These are phyloP conservation scores for Lumnitzera littorea DNA, from an alignment of 345 rosid genomes.

Conservation along the genomic window DNA sequence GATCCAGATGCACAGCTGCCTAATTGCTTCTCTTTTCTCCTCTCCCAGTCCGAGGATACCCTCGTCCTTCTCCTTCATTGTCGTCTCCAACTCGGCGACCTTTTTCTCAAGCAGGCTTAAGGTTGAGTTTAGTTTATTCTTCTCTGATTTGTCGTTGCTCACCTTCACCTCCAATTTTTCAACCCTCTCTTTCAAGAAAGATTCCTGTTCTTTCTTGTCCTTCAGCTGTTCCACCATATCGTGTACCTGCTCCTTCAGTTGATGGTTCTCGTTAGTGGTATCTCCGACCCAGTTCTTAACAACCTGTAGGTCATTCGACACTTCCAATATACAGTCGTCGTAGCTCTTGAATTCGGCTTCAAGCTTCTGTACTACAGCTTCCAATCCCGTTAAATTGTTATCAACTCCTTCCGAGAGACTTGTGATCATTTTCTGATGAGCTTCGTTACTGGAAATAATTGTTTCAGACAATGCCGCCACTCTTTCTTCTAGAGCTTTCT, in stretches of 20 bases:
- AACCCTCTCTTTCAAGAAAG: constrained; percentile 20
- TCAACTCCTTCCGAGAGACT: constrained; percentile 34
- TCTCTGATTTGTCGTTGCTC: constrained; percentile 45
- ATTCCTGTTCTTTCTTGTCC: constrained; percentile 26
- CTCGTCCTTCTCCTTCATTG: constrained; percentile 44
- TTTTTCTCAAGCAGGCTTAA: constrained; percentile 28
- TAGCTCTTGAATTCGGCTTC: constrained; percentile 32
- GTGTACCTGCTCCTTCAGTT: constrained; percentile 24
- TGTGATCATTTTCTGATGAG: constrained; percentile 36
- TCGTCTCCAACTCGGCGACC: constrained; percentile 26
- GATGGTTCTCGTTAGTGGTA: constrained; percentile 26
- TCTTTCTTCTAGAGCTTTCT: constrained; percentile 48
- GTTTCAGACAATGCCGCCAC: constrained; percentile 22
- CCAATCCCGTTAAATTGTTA: constrained; percentile 27
- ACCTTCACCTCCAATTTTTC: constrained; percentile 36
- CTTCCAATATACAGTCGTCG: constrained; percentile 28
- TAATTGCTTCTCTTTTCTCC: constrained; percentile 85
- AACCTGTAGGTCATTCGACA: constrained; percentile 28
- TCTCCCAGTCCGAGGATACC: constrained; percentile 44
- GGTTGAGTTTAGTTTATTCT: constrained; percentile 31
- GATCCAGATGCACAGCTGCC: constrained; percentile 79
- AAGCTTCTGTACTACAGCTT: constrained; percentile 27
- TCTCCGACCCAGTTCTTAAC: constrained; percentile 42
- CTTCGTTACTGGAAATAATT: constrained; percentile 28
- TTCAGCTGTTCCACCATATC: constrained; percentile 29